A percentile compares a stretch with the other conserved stretches of the same genome.
These are phyloP conservation scores for Sisymbrium altissimum DNA, from an alignment of 345 rosid species.

Conservation along the genomic window DNA sequence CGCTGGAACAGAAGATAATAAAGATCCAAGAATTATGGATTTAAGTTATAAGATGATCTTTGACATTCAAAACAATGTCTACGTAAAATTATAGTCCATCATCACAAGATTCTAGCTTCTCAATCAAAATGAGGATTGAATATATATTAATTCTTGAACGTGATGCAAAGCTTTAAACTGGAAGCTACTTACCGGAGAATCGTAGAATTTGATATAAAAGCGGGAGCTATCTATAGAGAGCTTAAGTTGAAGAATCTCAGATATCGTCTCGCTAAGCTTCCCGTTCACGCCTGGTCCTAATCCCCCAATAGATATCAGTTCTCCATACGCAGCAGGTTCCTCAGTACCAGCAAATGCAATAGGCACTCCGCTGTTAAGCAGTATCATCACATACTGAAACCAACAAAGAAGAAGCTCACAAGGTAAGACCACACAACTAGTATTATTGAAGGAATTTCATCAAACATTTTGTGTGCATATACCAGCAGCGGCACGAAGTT, in stretches of 20 bases:
- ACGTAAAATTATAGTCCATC: too few relatives aligned
- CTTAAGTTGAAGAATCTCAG: conserved; percentile 82
- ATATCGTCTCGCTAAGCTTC: conserved; percentile 68
- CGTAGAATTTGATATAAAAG: conserved; percentile 81
- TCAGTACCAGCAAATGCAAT: conserved; percentile 86
- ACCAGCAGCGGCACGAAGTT: background rate
- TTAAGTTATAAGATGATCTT: too few relatives aligned
- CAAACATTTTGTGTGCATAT: conserved; percentile 1
- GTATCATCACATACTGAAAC: conserved; percentile 86
- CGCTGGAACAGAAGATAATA: conserved; percentile 33
- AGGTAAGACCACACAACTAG: background rate
- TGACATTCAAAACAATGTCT: too few relatives aligned
- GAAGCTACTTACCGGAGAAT: conserved; percentile 51
- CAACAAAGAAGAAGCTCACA: background rate
- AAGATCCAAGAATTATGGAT: background rate
- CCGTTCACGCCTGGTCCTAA: conserved; percentile 70
- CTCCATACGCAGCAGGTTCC: conserved; percentile 90
- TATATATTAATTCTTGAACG: too few relatives aligned
- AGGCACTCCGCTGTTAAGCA: conserved; percentile 82
- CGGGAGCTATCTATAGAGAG: conserved; percentile 81
- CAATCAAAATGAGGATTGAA: too few relatives aligned
- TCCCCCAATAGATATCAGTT: conserved; percentile 80
- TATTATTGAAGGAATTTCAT: conserved; percentile 15
- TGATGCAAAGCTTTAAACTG: too few relatives aligned
- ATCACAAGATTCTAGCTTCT: too few relatives aligned